These are phyloP conservation scores for Leonotis leonurus DNA, from an alignment of 257 asterid genomes.

Conservation along the genomic window DNA sequence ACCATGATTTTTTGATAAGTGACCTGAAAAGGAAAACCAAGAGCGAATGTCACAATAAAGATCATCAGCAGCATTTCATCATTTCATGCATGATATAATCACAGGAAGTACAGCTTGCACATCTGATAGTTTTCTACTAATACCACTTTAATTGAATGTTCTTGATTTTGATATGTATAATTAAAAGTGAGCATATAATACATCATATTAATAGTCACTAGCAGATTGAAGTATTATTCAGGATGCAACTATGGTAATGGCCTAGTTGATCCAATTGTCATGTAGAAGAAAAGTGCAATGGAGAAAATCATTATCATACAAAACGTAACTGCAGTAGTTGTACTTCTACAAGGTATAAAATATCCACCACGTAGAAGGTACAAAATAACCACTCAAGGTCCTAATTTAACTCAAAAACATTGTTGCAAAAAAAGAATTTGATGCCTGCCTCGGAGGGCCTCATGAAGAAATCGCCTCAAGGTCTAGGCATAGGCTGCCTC, in stretches of 20 bases:
- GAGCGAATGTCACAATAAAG: slow-evolving; percentile 12
- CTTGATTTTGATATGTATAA: too few species aligned
- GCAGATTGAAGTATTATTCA: background rate
- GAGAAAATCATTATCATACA: background rate
- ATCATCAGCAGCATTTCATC: slow-evolving; percentile 14
- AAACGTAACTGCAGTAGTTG: background rate
- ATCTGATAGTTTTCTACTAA: background rate
- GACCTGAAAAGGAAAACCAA: slow-evolving; percentile 39
- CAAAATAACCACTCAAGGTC: too few species aligned
- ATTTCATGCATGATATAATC: slow-evolving; percentile 7
- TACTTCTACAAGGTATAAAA: background rate
- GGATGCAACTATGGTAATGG: background rate
- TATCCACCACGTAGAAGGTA: background rate
- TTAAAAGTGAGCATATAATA: too few species aligned
- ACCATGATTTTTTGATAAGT: slow-evolving; percentile 65
- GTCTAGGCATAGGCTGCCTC: too few species aligned
- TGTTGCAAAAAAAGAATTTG: too few species aligned
- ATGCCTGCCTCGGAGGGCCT: too few species aligned
- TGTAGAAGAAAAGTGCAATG: background rate
- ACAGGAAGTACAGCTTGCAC: background rate
- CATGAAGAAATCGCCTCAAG: too few species aligned
- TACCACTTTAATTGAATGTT: background rate
- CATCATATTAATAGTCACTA: too few species aligned
- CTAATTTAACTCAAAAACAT: too few species aligned
- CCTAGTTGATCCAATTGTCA: too few species aligned